A percentile compares a stretch with the other conserved stretches of the same genome.
Evolutionary conservation across 768 basidiomycete species (phyloP).

Genomic region (Tulasnella sp.): DNA sequence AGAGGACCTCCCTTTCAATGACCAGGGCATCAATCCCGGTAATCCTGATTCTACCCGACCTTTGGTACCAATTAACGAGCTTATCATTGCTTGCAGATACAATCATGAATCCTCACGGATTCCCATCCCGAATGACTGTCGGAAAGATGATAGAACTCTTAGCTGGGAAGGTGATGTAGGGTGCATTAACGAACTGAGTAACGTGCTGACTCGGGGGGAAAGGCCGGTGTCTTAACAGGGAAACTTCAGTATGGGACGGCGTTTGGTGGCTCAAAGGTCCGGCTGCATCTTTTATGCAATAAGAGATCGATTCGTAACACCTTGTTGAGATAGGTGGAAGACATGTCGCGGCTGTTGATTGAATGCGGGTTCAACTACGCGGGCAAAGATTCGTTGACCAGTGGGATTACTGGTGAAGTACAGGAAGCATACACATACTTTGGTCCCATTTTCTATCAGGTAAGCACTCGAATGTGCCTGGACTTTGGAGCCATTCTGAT

Average conservation of each 20-base stretch:
- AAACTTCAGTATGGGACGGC: slow-evolving; percentile 93
- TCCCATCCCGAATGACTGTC: slow-evolving; percentile 98
- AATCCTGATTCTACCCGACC: slow-evolving; percentile 35
- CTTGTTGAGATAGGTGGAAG: slow-evolving; percentile 46
- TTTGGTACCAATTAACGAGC: slow-evolving; percentile 16
- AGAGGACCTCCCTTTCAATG: slow-evolving; percentile 98
- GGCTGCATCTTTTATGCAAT: too few relatives aligned
- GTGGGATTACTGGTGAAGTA: slow-evolving; percentile 95
- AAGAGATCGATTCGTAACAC: too few relatives aligned
- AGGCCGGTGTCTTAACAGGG: slow-evolving; percentile 89
- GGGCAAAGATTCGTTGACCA: slow-evolving; percentile 99
- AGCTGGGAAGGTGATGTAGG: slow-evolving; percentile 74
- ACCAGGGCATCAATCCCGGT: slow-evolving; percentile 93
- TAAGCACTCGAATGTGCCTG: slow-evolving; percentile 39
- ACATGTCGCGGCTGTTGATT: slow-evolving; percentile 95
- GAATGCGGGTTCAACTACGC: slow-evolving; percentile 95
- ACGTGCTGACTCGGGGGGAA: slow-evolving; percentile 8
- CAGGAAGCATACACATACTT: slow-evolving; percentile 98
- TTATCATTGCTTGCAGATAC: slow-evolving; percentile 57
- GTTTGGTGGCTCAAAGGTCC: slow-evolving; percentile 96
- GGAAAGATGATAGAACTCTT: slow-evolving; percentile 99
- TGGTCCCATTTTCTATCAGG: slow-evolving; percentile 97
- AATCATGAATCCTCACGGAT: slow-evolving; percentile 99
- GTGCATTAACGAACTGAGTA: not conserved
- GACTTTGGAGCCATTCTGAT: slow-evolving; percentile 14